phyloP scores from a whole-genome alignment of 345 rosid species.

The Camelina laxa region DNA sequence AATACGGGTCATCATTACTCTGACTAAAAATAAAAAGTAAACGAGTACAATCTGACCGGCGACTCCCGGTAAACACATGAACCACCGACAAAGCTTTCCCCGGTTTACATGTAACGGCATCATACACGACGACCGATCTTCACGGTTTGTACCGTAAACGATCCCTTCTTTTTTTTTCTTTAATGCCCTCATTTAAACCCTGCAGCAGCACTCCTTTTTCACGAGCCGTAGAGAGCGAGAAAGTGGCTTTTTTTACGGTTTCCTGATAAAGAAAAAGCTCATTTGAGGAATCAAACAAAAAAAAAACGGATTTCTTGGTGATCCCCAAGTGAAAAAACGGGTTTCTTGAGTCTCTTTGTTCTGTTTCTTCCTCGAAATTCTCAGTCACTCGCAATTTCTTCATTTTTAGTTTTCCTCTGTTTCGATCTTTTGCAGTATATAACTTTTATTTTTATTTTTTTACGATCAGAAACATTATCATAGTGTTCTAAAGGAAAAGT shows the following conservation, averaged over 20 bases:
- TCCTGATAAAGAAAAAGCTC: conserved; percentile 19
- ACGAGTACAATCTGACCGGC: conserved; percentile 34
- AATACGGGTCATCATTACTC: conserved; percentile 31
- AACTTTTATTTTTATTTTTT: background rate
- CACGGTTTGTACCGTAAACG: conserved; percentile 31
- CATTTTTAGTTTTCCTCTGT: conserved; percentile 14
- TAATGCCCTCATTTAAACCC: conserved; percentile 25
- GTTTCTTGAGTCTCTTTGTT: background rate
- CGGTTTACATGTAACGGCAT: conserved; percentile 37
- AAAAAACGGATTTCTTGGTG: conserved; percentile 25
- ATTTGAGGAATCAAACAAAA: background rate
- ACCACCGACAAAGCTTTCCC: conserved; percentile 43
- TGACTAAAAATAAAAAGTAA: conserved; percentile 14
- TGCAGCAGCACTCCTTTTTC: background rate
- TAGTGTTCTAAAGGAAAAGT: background rate
- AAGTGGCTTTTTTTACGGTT: conserved; percentile 26
- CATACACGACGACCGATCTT: conserved; percentile 29
- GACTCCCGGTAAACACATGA: conserved; percentile 29
- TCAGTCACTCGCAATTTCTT: background rate
- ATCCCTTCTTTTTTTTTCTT: conserved; percentile 16
- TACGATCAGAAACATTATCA: conserved; percentile 10
- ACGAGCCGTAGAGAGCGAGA: conserved; percentile 5
- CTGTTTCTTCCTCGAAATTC: conserved; percentile 23
- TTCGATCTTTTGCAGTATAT: background rate
- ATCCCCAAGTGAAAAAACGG: conserved; percentile 9